These are phyloP conservation scores for Brettanomyces nanus DNA, from an alignment of 805 yeast genomes.

Conservation along the genomic window DNA sequence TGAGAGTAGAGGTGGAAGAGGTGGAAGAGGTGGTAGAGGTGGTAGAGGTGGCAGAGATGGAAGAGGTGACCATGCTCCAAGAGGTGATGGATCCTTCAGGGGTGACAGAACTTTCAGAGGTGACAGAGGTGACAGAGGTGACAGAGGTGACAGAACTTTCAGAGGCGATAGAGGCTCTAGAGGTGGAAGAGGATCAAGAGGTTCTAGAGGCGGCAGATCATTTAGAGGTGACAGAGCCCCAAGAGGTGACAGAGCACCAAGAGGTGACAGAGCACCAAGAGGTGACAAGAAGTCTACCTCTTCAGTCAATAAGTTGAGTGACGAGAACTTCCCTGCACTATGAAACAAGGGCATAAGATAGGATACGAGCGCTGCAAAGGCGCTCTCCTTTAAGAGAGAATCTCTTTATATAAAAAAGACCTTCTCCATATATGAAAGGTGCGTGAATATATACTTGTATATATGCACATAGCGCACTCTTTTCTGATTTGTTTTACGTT, in stretches of 20 bases:
- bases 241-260: slow-evolving; percentile 13
- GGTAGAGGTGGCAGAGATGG: slow-evolving; percentile 15
- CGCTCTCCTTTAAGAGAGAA: too few species aligned
- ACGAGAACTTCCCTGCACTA: slow-evolving; percentile 70
- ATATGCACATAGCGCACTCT: too few species aligned
- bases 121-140: slow-evolving; percentile 18
- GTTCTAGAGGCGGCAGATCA: slow-evolving; percentile 17
- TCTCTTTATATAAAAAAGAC: too few species aligned
- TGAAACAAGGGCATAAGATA: too few species aligned
- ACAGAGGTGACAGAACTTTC: slow-evolving; percentile 16
- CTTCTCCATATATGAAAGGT: too few species aligned
- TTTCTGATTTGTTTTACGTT: too few species aligned
- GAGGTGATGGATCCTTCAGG: slow-evolving; percentile 2
- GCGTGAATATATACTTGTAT: too few species aligned
- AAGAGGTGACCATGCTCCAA: slow-evolving; percentile 18
- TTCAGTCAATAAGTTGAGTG: slow-evolving; percentile 27
- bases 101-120: neutral
- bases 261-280: slow-evolving; percentile 15
- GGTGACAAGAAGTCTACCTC: neutral
- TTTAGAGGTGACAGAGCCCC: slow-evolving; percentile 13
- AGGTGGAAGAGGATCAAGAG: slow-evolving; percentile 13
- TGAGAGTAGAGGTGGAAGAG: slow-evolving; percentile 11
- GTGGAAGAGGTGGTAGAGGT: slow-evolving; percentile 2
- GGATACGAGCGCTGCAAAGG: too few species aligned
- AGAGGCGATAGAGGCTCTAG: slow-evolving; percentile 3